Base-by-base conservation (phyloP, 2,329 filamentous ascomycete species). In the Metarhizium album region DNA sequence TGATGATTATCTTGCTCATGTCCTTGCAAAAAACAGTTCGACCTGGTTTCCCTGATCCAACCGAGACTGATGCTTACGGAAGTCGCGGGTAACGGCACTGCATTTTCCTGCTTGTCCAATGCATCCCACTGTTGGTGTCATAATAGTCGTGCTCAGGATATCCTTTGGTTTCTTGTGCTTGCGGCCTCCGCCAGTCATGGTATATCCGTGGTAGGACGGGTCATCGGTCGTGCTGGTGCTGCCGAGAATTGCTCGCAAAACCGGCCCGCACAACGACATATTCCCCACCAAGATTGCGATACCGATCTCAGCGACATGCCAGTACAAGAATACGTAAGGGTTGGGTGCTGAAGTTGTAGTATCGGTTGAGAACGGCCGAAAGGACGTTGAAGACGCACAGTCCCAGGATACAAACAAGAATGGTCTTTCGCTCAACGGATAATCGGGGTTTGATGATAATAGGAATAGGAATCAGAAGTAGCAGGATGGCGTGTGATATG, bases 271-370 rank as follows among this genome's bases (percentile, higher is more conserved):
- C 46, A 82, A 75, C 0, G 80, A 79, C 5, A 83, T 68, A 53
- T 83, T 83, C 27, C 78, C 73, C 16, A 82, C 79, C 46, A 81
- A 71, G 40, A 83, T 70, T 5, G 79, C 77, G 0, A 80, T 80
- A 43, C 74, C 77, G 13, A 74, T 72, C 59, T 83, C 80, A 27
- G 78, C 72, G 8, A 79, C 72, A 55, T 81, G 80, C 79, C 79
- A 83, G 56, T 74, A 74, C 0, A 79, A 72, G 69, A 80, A 83
- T 37, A 74, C 63, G 14, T 68, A 66, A 2, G 75, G 76, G 59
- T 79, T 82, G 1, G 76, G 76, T 64, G 16, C 66, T 72, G 53
- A 83, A 81, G 43, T 76, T 79, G 64, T 80, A 81, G 58, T 79
- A 78, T 53, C 82, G 80, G 65, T 81, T 83, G 16, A 83, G 65